These are phyloP conservation scores for Paspalum vaginatum DNA, from an alignment of 176 grass and related monocot genomes.

Conservation along the genomic window DNA sequence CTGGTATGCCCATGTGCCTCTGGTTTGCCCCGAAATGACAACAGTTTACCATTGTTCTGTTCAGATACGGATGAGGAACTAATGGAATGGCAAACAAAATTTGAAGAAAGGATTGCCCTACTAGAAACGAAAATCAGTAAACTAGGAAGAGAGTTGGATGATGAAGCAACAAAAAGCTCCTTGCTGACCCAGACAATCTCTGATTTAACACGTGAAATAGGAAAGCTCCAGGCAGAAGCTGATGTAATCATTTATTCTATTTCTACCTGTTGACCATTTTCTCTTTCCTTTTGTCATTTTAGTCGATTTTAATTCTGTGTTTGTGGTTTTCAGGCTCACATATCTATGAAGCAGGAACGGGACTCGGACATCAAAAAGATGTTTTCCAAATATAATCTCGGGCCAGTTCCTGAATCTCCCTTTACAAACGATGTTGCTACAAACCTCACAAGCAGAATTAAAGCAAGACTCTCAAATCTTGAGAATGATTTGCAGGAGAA, in stretches of 20 bases:
- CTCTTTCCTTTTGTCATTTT: conserved; percentile 10
- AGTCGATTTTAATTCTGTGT: conserved; percentile 25
- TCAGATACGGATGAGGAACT: conserved; percentile 95
- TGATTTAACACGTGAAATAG: conserved; percentile 62
- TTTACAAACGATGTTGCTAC: conserved; percentile 71
- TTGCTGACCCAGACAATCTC: conserved; percentile 43
- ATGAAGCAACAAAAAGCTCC: conserved; percentile 61
- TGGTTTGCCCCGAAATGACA: conserved; percentile 22
- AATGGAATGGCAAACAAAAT: conserved; percentile 96
- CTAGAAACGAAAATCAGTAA: conserved; percentile 80
- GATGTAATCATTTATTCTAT: conserved; percentile 60
- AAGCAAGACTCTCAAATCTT: conserved; percentile 65
- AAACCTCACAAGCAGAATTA: conserved; percentile 70
- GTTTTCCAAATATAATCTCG: conserved; percentile 79
- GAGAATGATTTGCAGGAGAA: conserved; percentile 85
- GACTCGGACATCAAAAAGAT: conserved; percentile 74
- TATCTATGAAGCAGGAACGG: conserved; percentile 55
- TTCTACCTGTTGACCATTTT: conserved; percentile 23
- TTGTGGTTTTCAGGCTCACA: conserved; percentile 81
- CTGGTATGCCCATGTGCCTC: not conserved
- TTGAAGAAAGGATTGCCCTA: conserved; percentile 85
- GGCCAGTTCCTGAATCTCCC: conserved; percentile 65
- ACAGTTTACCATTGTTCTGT: conserved; percentile 26
- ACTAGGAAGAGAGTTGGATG: conserved; percentile 76
- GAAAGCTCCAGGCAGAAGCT: conserved; percentile 90